Evolutionary conservation across 805 yeast species (phyloP), one percentile per base, ranked within the genome.

Genomic region (Yamadazyma akitaensis): DNA sequence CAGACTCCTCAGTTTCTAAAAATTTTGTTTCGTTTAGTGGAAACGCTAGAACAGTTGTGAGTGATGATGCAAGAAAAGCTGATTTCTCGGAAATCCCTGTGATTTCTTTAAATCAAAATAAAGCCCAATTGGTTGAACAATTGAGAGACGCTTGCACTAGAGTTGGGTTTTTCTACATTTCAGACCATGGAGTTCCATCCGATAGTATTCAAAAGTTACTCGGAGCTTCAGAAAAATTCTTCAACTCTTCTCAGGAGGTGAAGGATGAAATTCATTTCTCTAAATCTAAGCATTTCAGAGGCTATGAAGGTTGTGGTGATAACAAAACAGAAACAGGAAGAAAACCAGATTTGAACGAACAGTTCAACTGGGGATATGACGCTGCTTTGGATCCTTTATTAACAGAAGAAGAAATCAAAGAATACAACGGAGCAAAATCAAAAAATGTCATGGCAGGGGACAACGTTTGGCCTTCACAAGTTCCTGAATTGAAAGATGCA

Each of bases 261-360:
- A 47, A 43, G 28, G 34, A 50, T 11, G 51, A 43, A 28, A 47
- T 50, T 17, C 51, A 50, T 38, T 50, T 47, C 25, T 44, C 49
- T 13, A 47, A 47, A 28, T 44, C 47, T 2, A 47, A 47, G 18
- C 51, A 47, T 21, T 47, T 47, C 19, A 37, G 53, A 39, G 53
- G 53, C 9, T 50, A 50, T 39, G 53, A 50, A 47, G 48, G 50
- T 6, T 31, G 38, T 42, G 53, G 53, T n/a, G 53, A 50, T 38
- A 50, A 50, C 19, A 44, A 40, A 28, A 50, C 53, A 2, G 51
- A 47, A 37, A 37, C 21, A 5, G 53, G 53, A 6, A 43, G 28
- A n/a, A 47, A 35, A 26, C 48, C 53, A 5, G 53, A 50, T 33
- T 47, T 50, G 38, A 50, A 50, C 30, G 53, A 50, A 42, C 51